Percentiles rank a stretch among this genome's conserved stretches.
Evolutionary conservation across 2,329 filamentous ascomycete species (phyloP).

Genomic region (Sclerotinia sclerotiorum): DNA sequence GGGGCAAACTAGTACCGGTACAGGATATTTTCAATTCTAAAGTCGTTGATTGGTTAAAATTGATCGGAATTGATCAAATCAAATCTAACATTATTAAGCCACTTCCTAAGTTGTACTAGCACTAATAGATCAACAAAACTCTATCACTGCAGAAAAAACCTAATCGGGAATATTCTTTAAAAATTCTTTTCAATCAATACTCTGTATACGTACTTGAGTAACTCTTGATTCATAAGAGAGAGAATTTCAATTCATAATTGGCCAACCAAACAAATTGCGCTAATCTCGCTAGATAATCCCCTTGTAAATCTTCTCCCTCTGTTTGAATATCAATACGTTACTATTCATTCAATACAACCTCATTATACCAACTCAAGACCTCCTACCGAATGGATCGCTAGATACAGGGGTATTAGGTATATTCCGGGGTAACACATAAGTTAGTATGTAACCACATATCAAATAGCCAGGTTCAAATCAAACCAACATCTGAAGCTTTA

Average conservation of each 20-base stretch:
- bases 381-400: conserved; percentile 2
- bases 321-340: background rate
- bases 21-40: background rate
- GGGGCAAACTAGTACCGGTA: background rate
- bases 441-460: background rate
- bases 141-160: background rate
- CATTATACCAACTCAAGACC: background rate
- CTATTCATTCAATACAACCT: background rate
- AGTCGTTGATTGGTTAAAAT: background rate
- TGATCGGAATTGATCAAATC: background rate
- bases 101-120: background rate
- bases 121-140: background rate
- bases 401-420: background rate
- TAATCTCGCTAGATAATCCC: background rate
- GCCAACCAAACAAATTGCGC: background rate
- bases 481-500: background rate
- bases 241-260: background rate
- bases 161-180: background rate
- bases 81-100: background rate
- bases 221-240: background rate
- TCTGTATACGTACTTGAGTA: background rate
- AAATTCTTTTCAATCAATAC: background rate
- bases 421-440: conserved; percentile 2
- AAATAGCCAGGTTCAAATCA: background rate
- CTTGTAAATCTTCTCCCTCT: background rate